A percentile compares a stretch with the other conserved stretches of the same genome.
Evolutionary conservation across 495 filamentous ascomycete species (phyloP).

Genomic region (Saxophila tyrrhenica): DNA sequence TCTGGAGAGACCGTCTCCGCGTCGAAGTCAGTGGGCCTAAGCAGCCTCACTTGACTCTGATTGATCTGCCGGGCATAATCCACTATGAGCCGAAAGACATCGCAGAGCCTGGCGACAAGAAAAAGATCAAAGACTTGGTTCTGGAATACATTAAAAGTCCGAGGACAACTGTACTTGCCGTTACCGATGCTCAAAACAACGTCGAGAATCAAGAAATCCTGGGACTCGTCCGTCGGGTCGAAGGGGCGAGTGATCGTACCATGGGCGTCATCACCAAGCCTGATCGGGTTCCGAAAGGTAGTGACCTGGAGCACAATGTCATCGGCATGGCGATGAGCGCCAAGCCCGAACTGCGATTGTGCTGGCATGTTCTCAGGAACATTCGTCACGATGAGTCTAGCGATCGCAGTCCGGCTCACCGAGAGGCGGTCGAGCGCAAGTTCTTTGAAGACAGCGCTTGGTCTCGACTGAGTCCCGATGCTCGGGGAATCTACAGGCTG

Average conservation of each 20-base stretch:
- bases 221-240: constrained; percentile 10
- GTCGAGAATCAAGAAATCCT: constrained; percentile 19
- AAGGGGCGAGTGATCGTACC: constrained; percentile 16
- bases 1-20: constrained; percentile 8
- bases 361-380: constrained; percentile 28
- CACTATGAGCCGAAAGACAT: constrained; percentile 3
- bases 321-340: constrained; percentile 21
- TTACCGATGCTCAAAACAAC: constrained; percentile 23
- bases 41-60: constrained; percentile 11
- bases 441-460: neutral
- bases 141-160: constrained; percentile 17
- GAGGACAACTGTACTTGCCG: constrained; percentile 23
- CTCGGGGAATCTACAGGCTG: neutral
- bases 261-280: constrained; percentile 30
- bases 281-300: constrained; percentile 18
- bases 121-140: constrained; percentile 16
- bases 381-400: constrained; percentile 21
- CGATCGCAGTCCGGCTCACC: constrained; percentile 11
- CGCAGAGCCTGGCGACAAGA: constrained; percentile 11
- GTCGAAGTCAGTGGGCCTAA: constrained; percentile 9
- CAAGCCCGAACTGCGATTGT: constrained; percentile 14
- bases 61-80: constrained; percentile 21
- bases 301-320: constrained; percentile 19
- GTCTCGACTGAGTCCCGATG: neutral
- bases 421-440: neutral